phyloP scores from a whole-genome alignment of 164 flowering plant species.

The Tetracentron sinense region DNA sequence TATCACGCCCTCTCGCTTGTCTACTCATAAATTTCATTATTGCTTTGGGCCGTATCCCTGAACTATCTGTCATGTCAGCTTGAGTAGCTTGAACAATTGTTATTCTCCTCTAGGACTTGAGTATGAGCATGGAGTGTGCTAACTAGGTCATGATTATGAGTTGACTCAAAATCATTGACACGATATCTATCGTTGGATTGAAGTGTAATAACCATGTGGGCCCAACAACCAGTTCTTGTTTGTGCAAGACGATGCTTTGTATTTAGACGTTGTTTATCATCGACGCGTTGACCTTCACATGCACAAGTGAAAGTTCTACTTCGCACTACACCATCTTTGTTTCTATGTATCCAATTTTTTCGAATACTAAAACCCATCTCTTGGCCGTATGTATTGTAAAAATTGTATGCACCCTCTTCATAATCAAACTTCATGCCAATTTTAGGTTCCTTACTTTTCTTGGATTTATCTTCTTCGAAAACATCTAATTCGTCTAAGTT shows the following conservation, averaged over 20 bases:
- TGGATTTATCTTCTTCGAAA: no score
- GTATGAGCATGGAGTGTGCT: not conserved
- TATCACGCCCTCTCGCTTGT: not conserved
- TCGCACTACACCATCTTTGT: not conserved
- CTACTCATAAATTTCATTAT: not conserved
- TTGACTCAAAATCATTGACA: not conserved
- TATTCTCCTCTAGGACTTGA: not conserved
- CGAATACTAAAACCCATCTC: no score
- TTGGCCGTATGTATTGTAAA: no score
- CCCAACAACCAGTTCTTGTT: constrained; percentile 7
- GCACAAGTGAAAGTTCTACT: not conserved
- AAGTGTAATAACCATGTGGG: not conserved
- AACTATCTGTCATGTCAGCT: not conserved
- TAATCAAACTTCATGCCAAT: constrained; percentile 6
- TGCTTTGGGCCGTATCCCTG: no score
- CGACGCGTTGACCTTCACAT: not conserved
- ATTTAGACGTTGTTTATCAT: not conserved
- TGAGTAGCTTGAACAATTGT: no score
- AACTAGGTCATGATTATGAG: not conserved
- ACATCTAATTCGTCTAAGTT: no score
- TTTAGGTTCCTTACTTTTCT: not conserved
- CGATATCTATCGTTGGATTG: not conserved
- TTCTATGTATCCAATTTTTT: no score
- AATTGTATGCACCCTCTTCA: not conserved
- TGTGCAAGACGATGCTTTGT: not conserved